Percentiles rank a stretch among this genome's conserved stretches.
Conservation (phyloP, 2,329 filamentous ascomycete species). For the Cadophora gregata region DNA sequence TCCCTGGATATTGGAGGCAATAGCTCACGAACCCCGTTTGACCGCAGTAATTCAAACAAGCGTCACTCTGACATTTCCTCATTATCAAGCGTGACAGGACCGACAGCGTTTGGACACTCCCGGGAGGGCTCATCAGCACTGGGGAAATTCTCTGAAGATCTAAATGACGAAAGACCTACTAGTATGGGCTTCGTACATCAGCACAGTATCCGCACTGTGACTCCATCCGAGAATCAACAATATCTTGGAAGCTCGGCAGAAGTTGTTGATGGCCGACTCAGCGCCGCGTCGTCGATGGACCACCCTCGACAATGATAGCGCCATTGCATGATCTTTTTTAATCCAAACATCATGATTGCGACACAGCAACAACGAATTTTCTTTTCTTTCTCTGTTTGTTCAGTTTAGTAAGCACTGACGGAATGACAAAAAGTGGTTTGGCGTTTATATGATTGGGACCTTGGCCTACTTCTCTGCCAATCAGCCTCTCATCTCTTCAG, state of each 20-base stretch:
- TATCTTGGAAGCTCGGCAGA: slow-evolving; percentile 62
- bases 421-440: slow-evolving; percentile 15
- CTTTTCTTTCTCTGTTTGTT: slow-evolving; percentile 15
- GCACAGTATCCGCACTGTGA: slow-evolving; percentile 61
- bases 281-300: slow-evolving; percentile 36
- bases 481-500: neutral
- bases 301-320: slow-evolving; percentile 25
- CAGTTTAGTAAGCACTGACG: slow-evolving; percentile 8
- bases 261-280: slow-evolving; percentile 53
- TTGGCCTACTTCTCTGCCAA: neutral
- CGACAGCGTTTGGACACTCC: slow-evolving; percentile 53
- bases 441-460: slow-evolving; percentile 16
- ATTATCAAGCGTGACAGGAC: slow-evolving; percentile 56
- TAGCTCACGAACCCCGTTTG: slow-evolving; percentile 58
- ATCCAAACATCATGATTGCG: slow-evolving; percentile 7
- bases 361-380: slow-evolving; percentile 24
- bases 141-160: slow-evolving; percentile 44
- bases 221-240: slow-evolving; percentile 54
- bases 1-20: slow-evolving; percentile 33
- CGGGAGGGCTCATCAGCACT: slow-evolving; percentile 32
- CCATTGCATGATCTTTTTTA: neutral
- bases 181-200: slow-evolving; percentile 64
- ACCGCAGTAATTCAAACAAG: slow-evolving; percentile 59
- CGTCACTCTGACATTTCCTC: slow-evolving; percentile 57
- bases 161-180: slow-evolving; percentile 55